Evolutionary conservation across 805 yeast species (phyloP), one percentile per base, ranked within the genome.

Genomic region (Suhomyces kilbournensis): DNA sequence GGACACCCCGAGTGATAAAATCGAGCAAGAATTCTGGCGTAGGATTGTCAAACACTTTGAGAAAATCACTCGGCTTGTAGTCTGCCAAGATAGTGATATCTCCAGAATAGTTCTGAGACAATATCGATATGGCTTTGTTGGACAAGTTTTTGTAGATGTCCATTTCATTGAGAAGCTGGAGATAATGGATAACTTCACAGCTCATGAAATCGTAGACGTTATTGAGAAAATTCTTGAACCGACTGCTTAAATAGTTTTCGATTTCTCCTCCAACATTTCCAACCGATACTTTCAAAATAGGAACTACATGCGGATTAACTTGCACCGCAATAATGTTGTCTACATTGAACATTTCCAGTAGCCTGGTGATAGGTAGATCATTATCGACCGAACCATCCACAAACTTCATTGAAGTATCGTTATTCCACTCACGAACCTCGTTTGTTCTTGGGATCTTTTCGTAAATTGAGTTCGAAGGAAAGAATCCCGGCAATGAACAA

Each of bases 271-370:
- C 91, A 19, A 83, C 84, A 64, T 83, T 81, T 19, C 85, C 81
- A 3, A 85, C 77, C 0, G 91, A 83, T 49, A 84, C 71, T 58
- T 84, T 84, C 60, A 94, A 75, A 48, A 93, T 79, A 0, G 99
- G 99, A 2, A 88, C 89, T 14, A 94, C 96, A 66, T 94, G 99
- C 0, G 97, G 96, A 64, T 94, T 94, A 1, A 94, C 99, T 67
- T 94, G 99, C 45, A 96, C 93, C 0, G 97, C 99, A 60, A 94
- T 91, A 56, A 94, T 92, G 67, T 94, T 97, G 66, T 94, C 96
- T 28, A 94, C 97, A 63, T 94, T 93, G 68, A 94, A 94, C 97
- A 94, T 91, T 65, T 94, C 99, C 19, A 96, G 86, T 20, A 94
- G 75, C 59, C 97, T 79, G 1, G 96, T 79, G 25, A 91, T 86